Base-by-base conservation (phyloP, 305 asterid species). In the Fraxinus albicans region DNA sequence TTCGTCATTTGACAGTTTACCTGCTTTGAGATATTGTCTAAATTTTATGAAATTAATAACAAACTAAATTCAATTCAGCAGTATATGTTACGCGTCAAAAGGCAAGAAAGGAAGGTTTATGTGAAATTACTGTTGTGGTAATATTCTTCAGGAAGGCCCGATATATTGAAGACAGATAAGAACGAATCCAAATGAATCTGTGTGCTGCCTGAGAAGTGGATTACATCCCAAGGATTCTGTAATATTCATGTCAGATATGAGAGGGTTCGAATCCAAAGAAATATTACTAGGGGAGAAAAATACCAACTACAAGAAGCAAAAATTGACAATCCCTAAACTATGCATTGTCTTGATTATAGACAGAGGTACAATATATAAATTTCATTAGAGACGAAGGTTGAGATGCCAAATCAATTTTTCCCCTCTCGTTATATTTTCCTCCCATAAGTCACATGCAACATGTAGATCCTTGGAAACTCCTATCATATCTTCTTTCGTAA, bases 141-240 rank as follows among this genome's bases (percentile, higher is more conserved):
- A 86, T 96, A 96, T 38, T 92, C 98, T 25, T 92, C 95, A 33
- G 98, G 95, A 81, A 94, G 94, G 81, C 98, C 98, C 73, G 95
- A 92, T 85, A 96, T 91, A 87, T 88, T 91, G 90, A 96, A 96
- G 75, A 93, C 97, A 0, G 99, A 94, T 89, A 94, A 91, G 92
- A 94, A 96, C 53, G 98, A 89, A 79, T 94, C 97, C 87, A 92
- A 83, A 90, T 96, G 98, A 86, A 96, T 83, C 86, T 81, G 87
- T 60, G 94, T 91, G 82, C 81, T 86, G 84, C 99, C 94, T 35
- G 97, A 90, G 90, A 96, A 94, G 85, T 87, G 89, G 86, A 96
- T 92, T 83, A 88, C 95, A 87, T 93, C 98, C 97, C 99, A 96
- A 77, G 98, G 99, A 90, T 96, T 96, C 99, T 96, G 97, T 88